phyloP scores from a whole-genome alignment of 108 stramenopile genomes.

The Pseudonitzschia multistriata region DNA sequence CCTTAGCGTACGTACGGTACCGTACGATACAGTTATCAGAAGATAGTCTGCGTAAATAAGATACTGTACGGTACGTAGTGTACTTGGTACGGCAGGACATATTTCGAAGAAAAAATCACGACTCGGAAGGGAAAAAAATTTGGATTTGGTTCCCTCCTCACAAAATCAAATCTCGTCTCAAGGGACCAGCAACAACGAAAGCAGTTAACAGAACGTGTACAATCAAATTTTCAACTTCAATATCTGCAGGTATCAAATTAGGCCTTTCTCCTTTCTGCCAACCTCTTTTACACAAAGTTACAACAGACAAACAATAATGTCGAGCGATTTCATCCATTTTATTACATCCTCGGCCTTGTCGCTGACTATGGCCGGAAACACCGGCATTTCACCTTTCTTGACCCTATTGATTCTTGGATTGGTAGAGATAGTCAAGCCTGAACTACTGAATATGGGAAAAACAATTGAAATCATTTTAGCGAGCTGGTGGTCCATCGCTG shows the following conservation, averaged over 20 bases:
- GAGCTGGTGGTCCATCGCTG: conserved; percentile 33
- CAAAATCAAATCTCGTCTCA: too few relatives aligned
- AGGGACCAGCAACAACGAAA: too few relatives aligned
- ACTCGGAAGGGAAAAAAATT: too few relatives aligned
- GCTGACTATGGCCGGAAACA: conserved; percentile 49
- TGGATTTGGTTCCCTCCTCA: too few relatives aligned
- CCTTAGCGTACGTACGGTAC: too few relatives aligned
- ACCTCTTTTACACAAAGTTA: background rate
- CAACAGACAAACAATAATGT: background rate
- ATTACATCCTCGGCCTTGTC: conserved; percentile 39
- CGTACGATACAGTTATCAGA: too few relatives aligned
- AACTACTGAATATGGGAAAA: conserved; percentile 36
- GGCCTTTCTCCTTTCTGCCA: background rate
- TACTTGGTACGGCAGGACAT: too few relatives aligned
- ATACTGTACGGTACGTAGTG: too few relatives aligned
- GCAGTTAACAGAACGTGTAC: too few relatives aligned
- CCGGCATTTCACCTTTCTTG: conserved; percentile 50
- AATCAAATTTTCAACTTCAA: too few relatives aligned
- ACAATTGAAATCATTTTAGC: conserved; percentile 39
- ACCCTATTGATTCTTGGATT: conserved; percentile 47
- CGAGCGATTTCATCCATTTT: conserved; percentile 3
- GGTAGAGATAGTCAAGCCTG: conserved; percentile 23
- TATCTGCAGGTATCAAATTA: background rate
- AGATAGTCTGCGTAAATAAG: too few relatives aligned
- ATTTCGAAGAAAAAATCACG: too few relatives aligned